A percentile compares a stretch with the other conserved stretches of the same genome.
phyloP scores from a whole-genome alignment of 768 basidiomycete species.

The Galerina marginata region DNA sequence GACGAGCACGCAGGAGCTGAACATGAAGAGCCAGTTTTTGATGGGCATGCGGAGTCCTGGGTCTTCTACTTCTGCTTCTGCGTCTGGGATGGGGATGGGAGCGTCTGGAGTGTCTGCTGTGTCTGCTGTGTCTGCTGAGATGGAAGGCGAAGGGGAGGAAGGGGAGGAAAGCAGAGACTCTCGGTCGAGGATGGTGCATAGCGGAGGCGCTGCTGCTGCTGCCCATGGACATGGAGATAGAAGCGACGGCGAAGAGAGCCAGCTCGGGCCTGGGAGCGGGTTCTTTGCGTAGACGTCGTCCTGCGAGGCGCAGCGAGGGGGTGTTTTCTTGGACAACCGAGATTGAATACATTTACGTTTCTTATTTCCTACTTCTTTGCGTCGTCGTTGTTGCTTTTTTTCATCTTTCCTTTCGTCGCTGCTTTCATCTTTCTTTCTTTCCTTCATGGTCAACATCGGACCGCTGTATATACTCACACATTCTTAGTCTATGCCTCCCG shows the following conservation, averaged over 20 bases:
- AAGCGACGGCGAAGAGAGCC: slow-evolving; percentile 17
- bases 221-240: too few relatives aligned
- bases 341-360: neutral
- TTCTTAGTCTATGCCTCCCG: too few relatives aligned
- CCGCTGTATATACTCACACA: slow-evolving; percentile 1
- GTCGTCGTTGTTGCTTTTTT: neutral
- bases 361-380: neutral
- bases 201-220: too few relatives aligned
- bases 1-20: slow-evolving; percentile 44
- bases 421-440: neutral
- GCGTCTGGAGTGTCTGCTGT: too few relatives aligned
- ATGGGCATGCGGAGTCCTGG: slow-evolving; percentile 25
- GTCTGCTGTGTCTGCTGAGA: too few relatives aligned
- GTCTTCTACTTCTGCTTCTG: slow-evolving; percentile 2
- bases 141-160: slow-evolving; percentile 10
- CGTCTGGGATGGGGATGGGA: slow-evolving; percentile 10
- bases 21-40: slow-evolving; percentile 45
- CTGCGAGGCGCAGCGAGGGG: neutral
- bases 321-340: neutral
- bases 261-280: slow-evolving; percentile 32
- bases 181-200: too few relatives aligned
- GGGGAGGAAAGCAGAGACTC: slow-evolving; percentile 9
- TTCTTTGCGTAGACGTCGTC: slow-evolving; percentile 27
- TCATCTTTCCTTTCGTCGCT: neutral
- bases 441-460: too few relatives aligned